These are phyloP conservation scores for Rosa lucieae DNA, from an alignment of 306 rosid genomes.

Conservation along the genomic window DNA sequence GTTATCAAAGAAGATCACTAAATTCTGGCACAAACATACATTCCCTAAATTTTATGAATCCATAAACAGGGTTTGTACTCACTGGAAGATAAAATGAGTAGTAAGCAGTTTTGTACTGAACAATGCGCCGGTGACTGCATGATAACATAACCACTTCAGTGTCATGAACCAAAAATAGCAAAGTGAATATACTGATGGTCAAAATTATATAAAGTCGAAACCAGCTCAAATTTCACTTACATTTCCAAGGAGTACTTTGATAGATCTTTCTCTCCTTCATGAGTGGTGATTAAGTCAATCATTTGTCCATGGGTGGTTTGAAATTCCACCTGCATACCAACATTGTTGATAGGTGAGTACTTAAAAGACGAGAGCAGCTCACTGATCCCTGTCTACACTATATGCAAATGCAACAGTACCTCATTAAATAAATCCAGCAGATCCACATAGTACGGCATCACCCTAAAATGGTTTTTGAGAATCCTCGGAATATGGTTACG, in stretches of 20 bases:
- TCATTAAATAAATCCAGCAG: slow-evolving; percentile 85
- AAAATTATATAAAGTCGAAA: neutral
- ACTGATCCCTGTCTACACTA: neutral
- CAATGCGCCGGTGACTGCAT: slow-evolving; percentile 89
- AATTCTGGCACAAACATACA: neutral
- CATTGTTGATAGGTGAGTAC: neutral
- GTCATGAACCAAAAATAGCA: neutral
- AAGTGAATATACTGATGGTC: neutral
- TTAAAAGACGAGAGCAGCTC: neutral
- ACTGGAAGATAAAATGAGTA: slow-evolving; percentile 96
- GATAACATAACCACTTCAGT: slow-evolving; percentile 15
- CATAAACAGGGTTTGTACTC: slow-evolving; percentile 30
- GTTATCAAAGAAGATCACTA: neutral
- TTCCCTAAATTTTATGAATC: neutral
- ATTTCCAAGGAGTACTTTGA: slow-evolving; percentile 75
- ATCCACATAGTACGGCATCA: slow-evolving; percentile 75
- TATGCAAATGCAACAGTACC: slow-evolving; percentile 44
- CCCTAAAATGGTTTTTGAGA: slow-evolving; percentile 79
- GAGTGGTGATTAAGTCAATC: slow-evolving; percentile 91
- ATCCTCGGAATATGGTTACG: slow-evolving; percentile 76
- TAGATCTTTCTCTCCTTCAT: slow-evolving; percentile 88
- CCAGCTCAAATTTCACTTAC: slow-evolving; percentile 47
- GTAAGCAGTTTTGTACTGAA: slow-evolving; percentile 91
- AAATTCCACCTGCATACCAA: slow-evolving; percentile 70
- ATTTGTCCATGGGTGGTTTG: slow-evolving; percentile 97